A percentile compares a stretch with the other conserved stretches of the same genome.
phyloP scores from a whole-genome alignment of 768 basidiomycete species.

The Lentinula raphanica region DNA sequence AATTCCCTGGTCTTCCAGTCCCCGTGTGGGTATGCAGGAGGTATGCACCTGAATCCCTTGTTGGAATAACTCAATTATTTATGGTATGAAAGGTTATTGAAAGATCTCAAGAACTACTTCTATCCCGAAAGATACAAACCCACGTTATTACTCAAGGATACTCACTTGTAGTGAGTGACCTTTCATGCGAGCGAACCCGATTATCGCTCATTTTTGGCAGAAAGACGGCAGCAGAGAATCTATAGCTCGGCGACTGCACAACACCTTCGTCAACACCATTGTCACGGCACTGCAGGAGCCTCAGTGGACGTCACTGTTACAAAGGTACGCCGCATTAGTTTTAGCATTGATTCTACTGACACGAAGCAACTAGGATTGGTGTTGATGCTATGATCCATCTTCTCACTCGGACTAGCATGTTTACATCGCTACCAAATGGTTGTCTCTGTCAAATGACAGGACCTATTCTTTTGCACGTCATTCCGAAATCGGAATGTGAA shows the following conservation, averaged over 20 bases:
- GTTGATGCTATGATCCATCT: constrained; percentile 74
- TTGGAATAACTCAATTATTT: background rate
- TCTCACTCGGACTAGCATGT: constrained; percentile 69
- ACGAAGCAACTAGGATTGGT: constrained; percentile 52
- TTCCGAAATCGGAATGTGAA: background rate
- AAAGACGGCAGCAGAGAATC: constrained; percentile 28
- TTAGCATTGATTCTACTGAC: background rate
- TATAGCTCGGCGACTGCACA: constrained; percentile 40
- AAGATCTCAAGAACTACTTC: constrained; percentile 51
- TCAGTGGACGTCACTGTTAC: constrained; percentile 63
- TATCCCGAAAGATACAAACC: constrained; percentile 34
- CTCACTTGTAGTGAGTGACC: constrained; percentile 37
- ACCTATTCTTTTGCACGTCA: constrained; percentile 46
- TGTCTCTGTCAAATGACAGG: constrained; percentile 85
- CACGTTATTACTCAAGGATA: constrained; percentile 71
- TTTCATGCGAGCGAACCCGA: too few relatives aligned
- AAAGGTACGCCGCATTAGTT: constrained; percentile 38
- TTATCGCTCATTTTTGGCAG: constrained; percentile 28
- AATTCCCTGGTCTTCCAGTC: constrained; percentile 15
- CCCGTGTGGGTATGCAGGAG: constrained; percentile 8
- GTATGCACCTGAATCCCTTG: background rate
- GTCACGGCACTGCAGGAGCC: constrained; percentile 57
- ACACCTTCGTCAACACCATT: constrained; percentile 70
- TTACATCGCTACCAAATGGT: constrained; percentile 73
- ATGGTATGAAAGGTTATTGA: constrained; percentile 47